These are phyloP conservation scores for Erysimum cheiranthoides DNA, from an alignment of 345 rosid species.

Conservation along the genomic window DNA sequence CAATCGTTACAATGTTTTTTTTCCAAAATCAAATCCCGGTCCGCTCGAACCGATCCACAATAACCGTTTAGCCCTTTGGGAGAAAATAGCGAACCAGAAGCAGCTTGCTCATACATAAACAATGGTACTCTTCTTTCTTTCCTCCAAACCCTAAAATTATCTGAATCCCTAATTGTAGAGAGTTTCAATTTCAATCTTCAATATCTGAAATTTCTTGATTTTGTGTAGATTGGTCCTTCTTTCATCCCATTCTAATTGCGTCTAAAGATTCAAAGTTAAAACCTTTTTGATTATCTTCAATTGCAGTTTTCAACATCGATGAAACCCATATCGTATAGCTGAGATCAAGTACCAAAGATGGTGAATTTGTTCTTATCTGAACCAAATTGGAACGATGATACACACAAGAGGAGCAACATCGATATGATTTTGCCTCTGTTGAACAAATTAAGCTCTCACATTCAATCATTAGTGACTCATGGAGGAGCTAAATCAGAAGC, in stretches of 20 bases:
- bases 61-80: not conserved
- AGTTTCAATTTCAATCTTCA: not conserved
- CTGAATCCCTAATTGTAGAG: not conserved
- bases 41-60: not conserved
- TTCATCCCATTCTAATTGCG: no score
- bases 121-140: not conserved
- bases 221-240: no score
- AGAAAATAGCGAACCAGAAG: not conserved
- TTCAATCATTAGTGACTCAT: slow-evolving; percentile 61
- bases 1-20: no score
- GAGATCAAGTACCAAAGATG: slow-evolving; percentile 29
- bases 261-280: no score
- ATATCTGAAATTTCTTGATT: no score
- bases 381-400: slow-evolving; percentile 47
- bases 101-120: no score
- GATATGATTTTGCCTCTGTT: slow-evolving; percentile 54
- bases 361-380: slow-evolving; percentile 58
- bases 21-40: not conserved
- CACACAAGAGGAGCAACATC: slow-evolving; percentile 41
- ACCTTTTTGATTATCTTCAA: not conserved
- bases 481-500: slow-evolving; percentile 85
- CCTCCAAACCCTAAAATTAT: not conserved
- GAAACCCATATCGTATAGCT: not conserved
- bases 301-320: not conserved
- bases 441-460: slow-evolving; percentile 55